These are phyloP conservation scores for Aspergillus tubingensis DNA, from an alignment of 2,329 filamentous ascomycete genomes.

Conservation along the genomic window DNA sequence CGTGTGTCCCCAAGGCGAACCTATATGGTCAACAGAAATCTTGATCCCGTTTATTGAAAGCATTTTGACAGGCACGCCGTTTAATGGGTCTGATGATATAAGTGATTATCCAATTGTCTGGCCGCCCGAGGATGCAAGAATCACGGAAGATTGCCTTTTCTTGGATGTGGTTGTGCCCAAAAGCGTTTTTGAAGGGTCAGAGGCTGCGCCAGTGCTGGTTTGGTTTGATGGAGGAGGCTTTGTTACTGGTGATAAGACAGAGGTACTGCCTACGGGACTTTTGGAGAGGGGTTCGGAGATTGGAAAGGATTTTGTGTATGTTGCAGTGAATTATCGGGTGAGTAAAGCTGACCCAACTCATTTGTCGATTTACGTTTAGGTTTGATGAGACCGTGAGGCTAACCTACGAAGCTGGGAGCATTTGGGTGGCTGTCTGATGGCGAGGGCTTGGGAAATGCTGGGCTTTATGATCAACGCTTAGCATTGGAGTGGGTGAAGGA, in stretches of 20 bases:
- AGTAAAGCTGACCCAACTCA: conserved; percentile 10
- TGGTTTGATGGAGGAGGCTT: conserved; percentile 32
- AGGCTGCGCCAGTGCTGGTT: conserved; percentile 36
- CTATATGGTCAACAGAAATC: conserved; percentile 47
- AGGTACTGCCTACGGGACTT: conserved; percentile 41
- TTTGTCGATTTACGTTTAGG: no score
- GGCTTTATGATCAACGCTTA: conserved; percentile 56
- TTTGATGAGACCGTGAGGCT: conserved; percentile 3
- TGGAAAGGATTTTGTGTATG: conserved; percentile 45
- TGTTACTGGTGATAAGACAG: conserved; percentile 23
- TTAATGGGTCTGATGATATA: conserved; percentile 25
- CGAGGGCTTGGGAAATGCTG: conserved; percentile 52
- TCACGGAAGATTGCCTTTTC: conserved; percentile 42
- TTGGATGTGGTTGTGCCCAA: conserved; percentile 40
- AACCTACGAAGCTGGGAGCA: conserved; percentile 41
- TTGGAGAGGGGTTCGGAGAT: conserved; percentile 45
- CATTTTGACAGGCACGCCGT: conserved; percentile 14
- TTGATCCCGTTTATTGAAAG: conserved; percentile 22
- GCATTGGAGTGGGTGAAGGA: conserved; percentile 60
- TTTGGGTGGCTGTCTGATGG: conserved; percentile 53
- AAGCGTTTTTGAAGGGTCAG: conserved; percentile 32
- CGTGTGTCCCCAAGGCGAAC: conserved; percentile 49
- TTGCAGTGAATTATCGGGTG: conserved; percentile 51
- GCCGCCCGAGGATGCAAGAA: conserved; percentile 25
- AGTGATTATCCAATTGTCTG: conserved; percentile 23